phyloP scores from a whole-genome alignment of 139 green algal species.

The Chlamydomonas applanata region DNA sequence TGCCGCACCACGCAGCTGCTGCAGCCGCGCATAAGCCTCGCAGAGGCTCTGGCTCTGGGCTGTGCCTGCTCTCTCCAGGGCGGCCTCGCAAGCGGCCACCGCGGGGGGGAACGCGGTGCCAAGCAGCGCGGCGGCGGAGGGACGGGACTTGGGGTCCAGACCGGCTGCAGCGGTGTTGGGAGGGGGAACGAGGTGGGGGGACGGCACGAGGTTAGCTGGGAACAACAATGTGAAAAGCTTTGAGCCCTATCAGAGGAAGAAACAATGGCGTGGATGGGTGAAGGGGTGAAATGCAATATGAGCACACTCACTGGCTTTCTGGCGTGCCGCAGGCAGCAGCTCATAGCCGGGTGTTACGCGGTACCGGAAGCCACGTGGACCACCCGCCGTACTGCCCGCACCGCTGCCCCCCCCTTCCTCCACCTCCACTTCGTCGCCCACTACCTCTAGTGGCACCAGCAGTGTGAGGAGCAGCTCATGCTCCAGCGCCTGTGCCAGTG shows the following conservation, averaged over 20 bases:
- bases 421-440: background rate
- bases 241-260: too few relatives aligned
- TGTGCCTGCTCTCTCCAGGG: conserved; percentile 24
- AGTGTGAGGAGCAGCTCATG: conserved; percentile 36
- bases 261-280: background rate
- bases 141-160: conserved; percentile 6
- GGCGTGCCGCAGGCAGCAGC: conserved; percentile 28
- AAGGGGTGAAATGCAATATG: too few relatives aligned
- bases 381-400: too few relatives aligned
- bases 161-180: background rate
- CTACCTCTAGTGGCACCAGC: background rate
- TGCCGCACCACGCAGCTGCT: conserved; percentile 46
- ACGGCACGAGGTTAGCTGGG: too few relatives aligned
- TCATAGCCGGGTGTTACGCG: conserved; percentile 23
- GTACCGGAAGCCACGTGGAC: too few relatives aligned
- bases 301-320: too few relatives aligned
- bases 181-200: background rate
- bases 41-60: conserved; percentile 28
- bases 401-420: too few relatives aligned
- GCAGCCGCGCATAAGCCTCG: conserved; percentile 44
- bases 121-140: conserved; percentile 6
- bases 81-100: conserved; percentile 9
- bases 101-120: background rate
- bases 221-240: too few relatives aligned
- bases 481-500: conserved; percentile 35